phyloP scores from a whole-genome alignment of 371 early-diverging fungal species.

The Ecytonucleospora hepatopenaei region DNA sequence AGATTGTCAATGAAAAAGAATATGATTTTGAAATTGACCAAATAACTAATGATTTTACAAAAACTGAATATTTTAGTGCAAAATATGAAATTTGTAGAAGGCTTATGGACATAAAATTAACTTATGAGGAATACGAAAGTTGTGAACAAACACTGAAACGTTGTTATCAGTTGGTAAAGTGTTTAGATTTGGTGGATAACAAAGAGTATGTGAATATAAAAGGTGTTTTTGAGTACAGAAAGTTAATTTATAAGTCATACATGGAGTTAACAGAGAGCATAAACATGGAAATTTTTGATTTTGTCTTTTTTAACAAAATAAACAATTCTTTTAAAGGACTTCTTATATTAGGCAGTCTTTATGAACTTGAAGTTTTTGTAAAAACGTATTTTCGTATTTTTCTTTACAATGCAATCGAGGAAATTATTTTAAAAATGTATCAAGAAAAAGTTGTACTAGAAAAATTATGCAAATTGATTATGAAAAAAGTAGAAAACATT shows the following conservation, averaged over 20 bases:
- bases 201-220: constrained; percentile 12
- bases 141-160: constrained; percentile 4
- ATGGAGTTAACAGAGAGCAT: constrained; percentile 12
- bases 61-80: constrained; percentile 10
- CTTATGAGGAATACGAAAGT: constrained; percentile 9
- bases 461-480: constrained; percentile 14
- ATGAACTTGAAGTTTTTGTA: constrained; percentile 10
- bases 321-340: constrained; percentile 30
- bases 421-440: constrained; percentile 3
- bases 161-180: constrained; percentile 10
- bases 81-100: constrained; percentile 25
- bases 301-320: constrained; percentile 27
- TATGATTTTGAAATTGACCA: constrained; percentile 22
- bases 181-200: constrained; percentile 8
- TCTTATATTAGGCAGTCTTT: constrained; percentile 2
- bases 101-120: constrained; percentile 15
- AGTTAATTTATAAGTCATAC: constrained; percentile 15
- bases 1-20: neutral
- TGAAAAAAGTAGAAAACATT: constrained; percentile 11
- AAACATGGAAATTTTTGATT: constrained; percentile 18
- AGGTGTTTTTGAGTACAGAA: constrained; percentile 19
- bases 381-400: neutral
- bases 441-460: neutral
- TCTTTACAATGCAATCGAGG: constrained; percentile 15
- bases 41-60: constrained; percentile 13